Percentiles rank a stretch among this genome's conserved stretches.
Conservation (phyloP, 495 filamentous ascomycete genomes). For the Penicillium ochrochloron region DNA sequence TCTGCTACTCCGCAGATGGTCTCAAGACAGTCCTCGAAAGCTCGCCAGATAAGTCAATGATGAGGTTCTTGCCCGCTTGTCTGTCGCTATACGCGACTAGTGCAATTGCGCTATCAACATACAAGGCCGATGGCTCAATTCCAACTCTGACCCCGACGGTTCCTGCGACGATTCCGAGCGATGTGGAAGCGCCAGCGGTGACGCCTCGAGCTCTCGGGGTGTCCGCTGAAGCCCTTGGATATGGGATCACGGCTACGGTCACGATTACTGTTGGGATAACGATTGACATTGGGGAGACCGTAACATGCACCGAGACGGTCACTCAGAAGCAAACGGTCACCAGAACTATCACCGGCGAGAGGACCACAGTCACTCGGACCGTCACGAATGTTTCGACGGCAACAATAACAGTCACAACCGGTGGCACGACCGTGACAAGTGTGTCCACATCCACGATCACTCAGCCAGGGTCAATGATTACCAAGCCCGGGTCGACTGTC, state of each 20-base stretch:
- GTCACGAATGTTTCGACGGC: background rate
- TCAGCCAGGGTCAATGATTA: constrained; percentile 26
- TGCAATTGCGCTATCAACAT: constrained; percentile 1
- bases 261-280: constrained; percentile 21
- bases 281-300: constrained; percentile 17
- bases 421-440: background rate
- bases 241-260: constrained; percentile 2
- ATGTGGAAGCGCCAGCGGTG: background rate
- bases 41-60: constrained; percentile 11
- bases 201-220: background rate
- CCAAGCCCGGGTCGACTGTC: constrained; percentile 6
- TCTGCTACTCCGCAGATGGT: background rate
- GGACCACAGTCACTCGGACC: background rate
- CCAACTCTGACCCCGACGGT: constrained; percentile 5
- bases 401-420: background rate
- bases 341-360: background rate
- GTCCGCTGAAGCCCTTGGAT: background rate
- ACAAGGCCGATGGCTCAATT: background rate
- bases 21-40: constrained; percentile 5
- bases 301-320: constrained; percentile 14
- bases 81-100: constrained; percentile 21
- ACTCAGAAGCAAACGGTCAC: background rate
- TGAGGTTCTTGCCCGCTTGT: constrained; percentile 14
- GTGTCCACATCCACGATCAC: constrained; percentile 6
- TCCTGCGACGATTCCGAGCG: background rate